Evolutionary conservation across 129 eudicot genomes (phyloP).

Genomic region (sunflower (Helianthus annuus)): HanXRQr2.0-SUNRISE NC_035439.2:147871461-147871960

Average conservation of each 20-base stretch:
- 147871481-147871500: too few relatives aligned
- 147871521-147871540: too few relatives aligned
- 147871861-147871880: background rate
- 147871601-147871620: too few relatives aligned
- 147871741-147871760: background rate
- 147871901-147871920: background rate
- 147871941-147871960: background rate
- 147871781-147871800: background rate
- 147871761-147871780: background rate
- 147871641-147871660: too few relatives aligned
- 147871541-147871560: too few relatives aligned
- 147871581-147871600: too few relatives aligned
- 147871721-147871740: background rate
- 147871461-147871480: too few relatives aligned
- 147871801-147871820: background rate
- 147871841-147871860: constrained; percentile 8
- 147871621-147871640: too few relatives aligned
- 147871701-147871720: background rate
- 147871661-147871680: too few relatives aligned
- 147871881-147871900: background rate
- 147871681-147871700: too few relatives aligned
- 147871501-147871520: too few relatives aligned
- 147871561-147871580: too few relatives aligned
- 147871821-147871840: background rate
- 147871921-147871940: background rate